Evolutionary conservation across 176 grass and related monocot genomes (phyloP).

Genomic region (Tillandsia leiboldiana): DNA sequence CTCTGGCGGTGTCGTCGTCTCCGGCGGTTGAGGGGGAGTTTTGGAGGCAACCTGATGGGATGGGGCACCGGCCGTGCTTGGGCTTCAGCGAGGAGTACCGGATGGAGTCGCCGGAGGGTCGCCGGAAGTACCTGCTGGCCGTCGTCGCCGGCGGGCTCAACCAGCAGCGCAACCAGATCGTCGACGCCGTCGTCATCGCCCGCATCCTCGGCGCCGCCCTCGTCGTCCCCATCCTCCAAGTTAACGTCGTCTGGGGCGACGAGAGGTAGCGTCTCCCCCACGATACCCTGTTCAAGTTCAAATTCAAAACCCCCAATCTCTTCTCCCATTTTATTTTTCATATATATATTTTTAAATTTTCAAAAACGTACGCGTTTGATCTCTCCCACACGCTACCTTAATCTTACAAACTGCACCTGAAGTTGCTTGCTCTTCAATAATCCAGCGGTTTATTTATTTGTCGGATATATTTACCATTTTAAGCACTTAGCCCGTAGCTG

Average conservation of each 20-base stretch:
- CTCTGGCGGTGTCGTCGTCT: background rate
- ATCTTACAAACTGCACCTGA: too few relatives aligned
- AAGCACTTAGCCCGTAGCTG: too few relatives aligned
- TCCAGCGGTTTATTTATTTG: too few relatives aligned
- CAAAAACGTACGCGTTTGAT: too few relatives aligned
- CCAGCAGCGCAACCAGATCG: constrained; percentile 44
- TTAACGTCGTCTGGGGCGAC: constrained; percentile 44
- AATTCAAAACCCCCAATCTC: too few relatives aligned
- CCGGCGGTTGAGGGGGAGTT: constrained; percentile 15
- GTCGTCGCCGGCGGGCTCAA: constrained; percentile 42
- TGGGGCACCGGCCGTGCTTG: constrained; percentile 38
- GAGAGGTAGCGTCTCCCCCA: constrained; percentile 24
- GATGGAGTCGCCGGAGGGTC: background rate
- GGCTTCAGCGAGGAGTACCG: constrained; percentile 37
- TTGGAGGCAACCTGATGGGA: constrained; percentile 36
- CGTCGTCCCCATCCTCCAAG: constrained; percentile 43
- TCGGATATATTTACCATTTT: too few relatives aligned
- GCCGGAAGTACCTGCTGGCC: constrained; percentile 37
- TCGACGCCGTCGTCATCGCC: constrained; percentile 45
- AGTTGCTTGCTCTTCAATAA: too few relatives aligned
- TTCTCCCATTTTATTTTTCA: too few relatives aligned
- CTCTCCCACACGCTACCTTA: too few relatives aligned
- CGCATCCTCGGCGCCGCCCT: constrained; percentile 39
- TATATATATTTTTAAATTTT: too few relatives aligned
- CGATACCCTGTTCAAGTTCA: too few relatives aligned